These are phyloP conservation scores for Aspergillus heteromorphus DNA, from an alignment of 495 filamentous ascomycete species.

Conservation along the genomic window DNA sequence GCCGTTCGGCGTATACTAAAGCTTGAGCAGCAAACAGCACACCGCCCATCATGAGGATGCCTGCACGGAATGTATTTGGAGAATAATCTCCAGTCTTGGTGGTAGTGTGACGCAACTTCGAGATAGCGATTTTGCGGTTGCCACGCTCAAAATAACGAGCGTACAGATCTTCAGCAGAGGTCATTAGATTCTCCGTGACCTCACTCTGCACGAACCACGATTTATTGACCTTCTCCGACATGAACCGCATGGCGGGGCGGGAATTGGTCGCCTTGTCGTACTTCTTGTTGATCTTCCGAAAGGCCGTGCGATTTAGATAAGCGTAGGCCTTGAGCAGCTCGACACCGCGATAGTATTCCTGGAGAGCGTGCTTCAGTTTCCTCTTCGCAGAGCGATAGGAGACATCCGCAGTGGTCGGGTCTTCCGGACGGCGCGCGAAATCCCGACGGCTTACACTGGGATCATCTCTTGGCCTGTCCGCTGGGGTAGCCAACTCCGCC, in stretches of 20 bases:
- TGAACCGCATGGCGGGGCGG: constrained; percentile 70
- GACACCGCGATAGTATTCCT: constrained; percentile 87
- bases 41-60: constrained; percentile 71
- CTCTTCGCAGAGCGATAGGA: constrained; percentile 80
- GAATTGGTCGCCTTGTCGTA: constrained; percentile 87
- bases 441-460: constrained; percentile 46
- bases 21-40: constrained; percentile 69
- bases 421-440: constrained; percentile 52
- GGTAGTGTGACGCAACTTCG: constrained; percentile 69
- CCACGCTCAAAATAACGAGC: constrained; percentile 86
- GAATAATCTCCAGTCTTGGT: constrained; percentile 64
- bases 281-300: constrained; percentile 98
- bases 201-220: constrained; percentile 86
- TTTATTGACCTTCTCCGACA: constrained; percentile 88
- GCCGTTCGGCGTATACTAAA: constrained; percentile 57
- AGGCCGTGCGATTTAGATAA: constrained; percentile 81
- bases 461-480: constrained; percentile 24
- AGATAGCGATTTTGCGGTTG: constrained; percentile 83
- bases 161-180: constrained; percentile 81
- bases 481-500: constrained; percentile 45
- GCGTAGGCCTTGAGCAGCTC: constrained; percentile 90
- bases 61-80: constrained; percentile 69
- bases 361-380: constrained; percentile 82
- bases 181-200: constrained; percentile 69
- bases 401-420: constrained; percentile 50